Evolutionary conservation across 345 rosid genomes (phyloP).

Genomic region (Populus tremula): DNA sequence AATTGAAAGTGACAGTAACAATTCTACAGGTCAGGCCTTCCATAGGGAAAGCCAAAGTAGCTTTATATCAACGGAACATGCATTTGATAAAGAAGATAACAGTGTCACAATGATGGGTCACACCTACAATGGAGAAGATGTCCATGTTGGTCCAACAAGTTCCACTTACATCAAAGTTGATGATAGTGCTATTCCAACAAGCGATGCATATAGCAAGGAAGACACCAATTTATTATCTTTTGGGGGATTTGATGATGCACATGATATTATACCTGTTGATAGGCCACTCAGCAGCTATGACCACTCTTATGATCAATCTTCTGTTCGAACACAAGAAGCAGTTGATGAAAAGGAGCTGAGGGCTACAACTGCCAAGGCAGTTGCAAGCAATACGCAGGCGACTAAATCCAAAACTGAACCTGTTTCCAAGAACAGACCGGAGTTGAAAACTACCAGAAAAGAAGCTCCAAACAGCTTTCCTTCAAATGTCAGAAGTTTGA

Average conservation of each 20-base stretch:
- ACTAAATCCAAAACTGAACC: conserved; percentile 50
- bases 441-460: conserved; percentile 52
- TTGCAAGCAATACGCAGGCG: conserved; percentile 26
- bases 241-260: conserved; percentile 50
- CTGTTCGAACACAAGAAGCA: conserved; percentile 42
- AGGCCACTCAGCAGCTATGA: conserved; percentile 42
- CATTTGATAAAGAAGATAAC: conserved; percentile 39
- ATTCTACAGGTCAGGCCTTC: conserved; percentile 40
- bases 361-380: conserved; percentile 33
- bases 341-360: conserved; percentile 39
- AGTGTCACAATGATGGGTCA: conserved; percentile 48
- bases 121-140: conserved; percentile 35
- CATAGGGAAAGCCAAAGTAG: conserved; percentile 41
- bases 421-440: conserved; percentile 53
- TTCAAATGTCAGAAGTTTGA: conserved; percentile 84
- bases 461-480: conserved; percentile 92
- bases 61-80: conserved; percentile 38
- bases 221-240: conserved; percentile 60
- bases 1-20: conserved; percentile 33
- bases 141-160: conserved; percentile 27
- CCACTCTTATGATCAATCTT: conserved; percentile 41
- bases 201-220: conserved; percentile 44
- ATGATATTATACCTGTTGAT: conserved; percentile 42
- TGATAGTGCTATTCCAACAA: conserved; percentile 27
- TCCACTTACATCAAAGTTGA: conserved; percentile 37